Base-by-base conservation (phyloP, 2,329 filamentous ascomycete genomes). In the Gremmenia infestans region DNA sequence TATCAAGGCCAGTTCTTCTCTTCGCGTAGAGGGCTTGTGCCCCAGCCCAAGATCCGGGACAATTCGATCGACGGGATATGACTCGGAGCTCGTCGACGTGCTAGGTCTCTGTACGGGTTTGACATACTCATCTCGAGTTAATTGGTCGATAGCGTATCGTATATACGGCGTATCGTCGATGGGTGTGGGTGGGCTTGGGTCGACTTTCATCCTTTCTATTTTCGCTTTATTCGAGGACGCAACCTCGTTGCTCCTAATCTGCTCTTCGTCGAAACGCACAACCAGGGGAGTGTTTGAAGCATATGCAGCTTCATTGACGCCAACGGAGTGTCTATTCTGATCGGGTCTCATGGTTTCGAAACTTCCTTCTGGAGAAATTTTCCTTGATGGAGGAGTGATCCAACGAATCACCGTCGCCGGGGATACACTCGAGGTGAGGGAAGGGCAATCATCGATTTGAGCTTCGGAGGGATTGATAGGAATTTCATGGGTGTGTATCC, bases 131-230 rank as follows among this genome's bases (percentile, higher is more conserved):
- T 88, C 83, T 48, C 87, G 79, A 5, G 91, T 95, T 63, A 97
- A 76, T 60, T 93, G 90, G 61, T 96, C 89, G 60, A 97, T 83
- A 42, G 93, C 92, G 70, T 94, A 95, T 61, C 88, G 88, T 60
- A 97, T 89, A 71, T 92, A 96, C 0, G 91, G 91, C 8, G 85
- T 88, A 67, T 96, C 88, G 67, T 96, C 91, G 40, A 87, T 89
- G 0, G 91, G 91, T 0, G 89, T 93, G 2, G 79, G 76, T 12
- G 77, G 74, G 51, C 74, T 74, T 19, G 43, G 32, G 22, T 28
- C 15, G 63, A 63, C 12, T 65, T 62, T 28, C 58, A 25, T 6
- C 58, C 55, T 23, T 43, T 47, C 32, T 22, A 49, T 63, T 40
- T 42, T 43, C 48, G 58, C 59, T 23, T 56, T 56, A 49, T 53